Conservation (phyloP, 495 filamentous ascomycete species). For the Lasiosphaeria hispida region DNA sequence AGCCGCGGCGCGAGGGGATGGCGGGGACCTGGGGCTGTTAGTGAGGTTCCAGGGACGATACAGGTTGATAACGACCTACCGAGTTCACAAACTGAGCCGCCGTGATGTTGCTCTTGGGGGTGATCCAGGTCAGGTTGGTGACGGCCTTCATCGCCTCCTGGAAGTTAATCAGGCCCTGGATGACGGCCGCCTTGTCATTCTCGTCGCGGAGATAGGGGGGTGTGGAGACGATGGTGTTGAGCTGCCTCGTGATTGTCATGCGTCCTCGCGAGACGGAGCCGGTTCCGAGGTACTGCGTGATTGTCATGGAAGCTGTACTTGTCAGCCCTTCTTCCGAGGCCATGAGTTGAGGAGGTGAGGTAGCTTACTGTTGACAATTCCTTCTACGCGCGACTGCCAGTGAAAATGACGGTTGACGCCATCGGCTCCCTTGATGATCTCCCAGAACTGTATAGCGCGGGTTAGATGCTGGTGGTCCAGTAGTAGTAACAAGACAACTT, state of each 20-base stretch:
- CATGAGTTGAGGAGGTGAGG: slow-evolving; percentile 13
- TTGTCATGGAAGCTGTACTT: slow-evolving; percentile 48
- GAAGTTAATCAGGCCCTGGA: slow-evolving; percentile 57
- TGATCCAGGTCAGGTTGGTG: slow-evolving; percentile 50
- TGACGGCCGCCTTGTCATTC: slow-evolving; percentile 47
- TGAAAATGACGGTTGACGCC: slow-evolving; percentile 61
- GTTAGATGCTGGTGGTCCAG: neutral
- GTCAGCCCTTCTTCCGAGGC: slow-evolving; percentile 1
- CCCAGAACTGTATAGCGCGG: slow-evolving; percentile 39
- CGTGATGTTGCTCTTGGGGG: slow-evolving; percentile 50
- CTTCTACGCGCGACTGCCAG: slow-evolving; percentile 61
- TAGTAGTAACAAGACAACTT: neutral
- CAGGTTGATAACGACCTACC: slow-evolving; percentile 8
- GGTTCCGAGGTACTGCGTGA: slow-evolving; percentile 63
- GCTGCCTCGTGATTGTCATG: slow-evolving; percentile 53
- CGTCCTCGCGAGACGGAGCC: slow-evolving; percentile 57
- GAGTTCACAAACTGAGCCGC: slow-evolving; percentile 53
- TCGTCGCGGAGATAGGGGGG: slow-evolving; percentile 50
- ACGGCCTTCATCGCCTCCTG: slow-evolving; percentile 51
- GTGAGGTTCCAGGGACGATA: neutral
- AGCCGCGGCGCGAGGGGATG: slow-evolving; percentile 53
- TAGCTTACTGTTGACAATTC: slow-evolving; percentile 34
- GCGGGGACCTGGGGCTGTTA: slow-evolving; percentile 33
- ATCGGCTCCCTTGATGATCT: slow-evolving; percentile 54
- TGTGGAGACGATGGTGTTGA: slow-evolving; percentile 52